Evolutionary conservation across 768 basidiomycete genomes (phyloP), one percentile per base, ranked within the genome.

Genomic region (Pisolithus microcarpus): DNA sequence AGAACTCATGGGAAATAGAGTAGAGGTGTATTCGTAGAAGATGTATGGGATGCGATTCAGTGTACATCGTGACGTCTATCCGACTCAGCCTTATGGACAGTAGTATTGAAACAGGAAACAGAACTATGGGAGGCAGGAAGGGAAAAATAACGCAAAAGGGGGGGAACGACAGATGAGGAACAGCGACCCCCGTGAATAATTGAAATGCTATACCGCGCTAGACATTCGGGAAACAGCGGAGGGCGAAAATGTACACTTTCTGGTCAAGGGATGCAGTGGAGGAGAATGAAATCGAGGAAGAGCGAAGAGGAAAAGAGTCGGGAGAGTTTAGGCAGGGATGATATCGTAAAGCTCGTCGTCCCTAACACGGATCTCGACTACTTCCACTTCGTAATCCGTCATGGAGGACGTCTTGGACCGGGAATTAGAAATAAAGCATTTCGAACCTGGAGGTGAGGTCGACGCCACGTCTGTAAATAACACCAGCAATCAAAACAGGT

Each of bases 341-440:
- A 91, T 84, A 52, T 81, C 78, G 64, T 82, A 78, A 46, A 90
- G 70, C 59, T 91, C 89, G 46, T 79, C 85, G 60, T 88, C 88
- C 55, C 78, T 75, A 53, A 91, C 86, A 52, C 88, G 77, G 65
- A 91, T 92, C 71, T 90, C 87, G 58, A 87, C 89, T 36, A 91
- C 88, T 66, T 91, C 88, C 53, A 91, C 82, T 63, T 90, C 87
- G 57, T 87, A 89, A 58, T 87, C 85, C 54, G 77, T 80, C 56
- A 86, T 67, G 49, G 78, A 78, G 42, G 81, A 79, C 65, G 80
- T 80, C 44, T 77, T 78, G 46, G 85, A 82, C 37, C 78, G 77
- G 39, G 85, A 85, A 46, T 80, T 79, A 51, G 82, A 82, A 59
- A 82, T 71, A 65, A 83, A 84, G 52, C 82, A 79, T 48, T 65